Percentiles rank a stretch among this genome's conserved stretches.
These are phyloP conservation scores for Patellifolia procumbens DNA, from an alignment of 179 eudicot genomes.

Conservation along the genomic window DNA sequence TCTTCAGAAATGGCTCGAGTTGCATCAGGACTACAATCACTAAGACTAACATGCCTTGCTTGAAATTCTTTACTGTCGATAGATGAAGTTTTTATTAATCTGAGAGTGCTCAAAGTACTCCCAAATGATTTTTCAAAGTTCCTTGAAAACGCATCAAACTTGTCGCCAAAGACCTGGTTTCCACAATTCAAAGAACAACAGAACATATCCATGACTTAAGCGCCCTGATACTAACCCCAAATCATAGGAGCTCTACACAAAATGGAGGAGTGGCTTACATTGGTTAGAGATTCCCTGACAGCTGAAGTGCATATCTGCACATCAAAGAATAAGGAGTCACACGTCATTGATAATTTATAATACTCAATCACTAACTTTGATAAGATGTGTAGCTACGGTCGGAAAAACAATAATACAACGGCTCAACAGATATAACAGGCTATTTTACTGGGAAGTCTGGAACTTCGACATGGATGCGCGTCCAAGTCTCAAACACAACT, in stretches of 20 bases:
- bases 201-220: constrained; percentile 13
- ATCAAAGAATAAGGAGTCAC: constrained; percentile 4
- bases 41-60: constrained; percentile 14
- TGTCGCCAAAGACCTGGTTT: constrained; percentile 73
- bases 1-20: constrained; percentile 19
- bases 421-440: not conserved
- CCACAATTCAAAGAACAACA: constrained; percentile 27
- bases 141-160: constrained; percentile 65
- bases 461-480: too few relatives aligned
- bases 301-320: constrained; percentile 84
- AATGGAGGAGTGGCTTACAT: constrained; percentile 55
- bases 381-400: not conserved
- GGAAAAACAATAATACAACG: not conserved
- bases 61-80: constrained; percentile 30
- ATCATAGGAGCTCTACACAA: constrained; percentile 17
- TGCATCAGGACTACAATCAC: constrained; percentile 29
- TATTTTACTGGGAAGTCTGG: not conserved
- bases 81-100: constrained; percentile 54
- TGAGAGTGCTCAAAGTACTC: constrained; percentile 77
- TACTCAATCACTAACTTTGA: not conserved
- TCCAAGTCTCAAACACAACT: too few relatives aligned
- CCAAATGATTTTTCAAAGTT: constrained; percentile 81
- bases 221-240: constrained; percentile 22
- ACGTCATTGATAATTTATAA: not conserved
- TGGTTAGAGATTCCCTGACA: constrained; percentile 75